A percentile compares a stretch with the other conserved stretches of the same genome.
phyloP scores from a whole-genome alignment of 371 early-diverging fungal species.

The Lichtheimia hyalospora region DNA sequence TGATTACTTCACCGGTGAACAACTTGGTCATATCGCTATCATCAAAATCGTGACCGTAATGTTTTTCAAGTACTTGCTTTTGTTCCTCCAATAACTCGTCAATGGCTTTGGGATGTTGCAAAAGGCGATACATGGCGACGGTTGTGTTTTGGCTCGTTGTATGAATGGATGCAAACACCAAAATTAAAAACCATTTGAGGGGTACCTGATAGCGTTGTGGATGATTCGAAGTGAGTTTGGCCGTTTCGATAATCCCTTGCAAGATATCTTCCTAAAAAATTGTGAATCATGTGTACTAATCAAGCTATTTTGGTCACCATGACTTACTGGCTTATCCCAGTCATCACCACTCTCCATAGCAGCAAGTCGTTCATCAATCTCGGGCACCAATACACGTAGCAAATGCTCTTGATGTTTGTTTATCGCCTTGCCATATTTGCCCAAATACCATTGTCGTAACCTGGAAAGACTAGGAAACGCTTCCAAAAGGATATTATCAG shows the following conservation, averaged over 20 bases:
- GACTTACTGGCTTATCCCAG: constrained; percentile 7
- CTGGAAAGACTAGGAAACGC: constrained; percentile 7
- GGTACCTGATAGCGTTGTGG: background rate
- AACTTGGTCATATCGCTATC: constrained; percentile 10
- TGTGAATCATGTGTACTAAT: background rate
- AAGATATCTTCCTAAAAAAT: constrained; percentile 16
- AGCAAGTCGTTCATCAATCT: constrained; percentile 6
- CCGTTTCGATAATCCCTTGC: constrained; percentile 21
- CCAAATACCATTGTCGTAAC: constrained; percentile 10
- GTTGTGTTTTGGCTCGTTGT: constrained; percentile 36
- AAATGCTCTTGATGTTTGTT: constrained; percentile 9
- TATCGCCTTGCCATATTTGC: constrained; percentile 6
- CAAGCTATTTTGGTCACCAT: too few species aligned
- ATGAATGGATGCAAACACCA: constrained; percentile 41
- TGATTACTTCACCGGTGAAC: constrained; percentile 27
- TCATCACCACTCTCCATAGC: background rate
- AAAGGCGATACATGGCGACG: constrained; percentile 37
- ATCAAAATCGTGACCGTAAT: constrained; percentile 1
- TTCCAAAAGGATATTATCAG: constrained; percentile 1
- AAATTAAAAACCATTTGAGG: constrained; percentile 18
- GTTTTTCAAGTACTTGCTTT: constrained; percentile 22
- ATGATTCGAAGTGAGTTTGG: background rate
- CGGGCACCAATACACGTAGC: constrained; percentile 8
- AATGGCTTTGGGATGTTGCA: constrained; percentile 39
- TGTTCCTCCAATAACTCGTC: constrained; percentile 46